Evolutionary conservation across 352 stramenopile species (phyloP), one percentile per base, ranked within the genome.

Genomic region (Thraustotheca clavata): DNA sequence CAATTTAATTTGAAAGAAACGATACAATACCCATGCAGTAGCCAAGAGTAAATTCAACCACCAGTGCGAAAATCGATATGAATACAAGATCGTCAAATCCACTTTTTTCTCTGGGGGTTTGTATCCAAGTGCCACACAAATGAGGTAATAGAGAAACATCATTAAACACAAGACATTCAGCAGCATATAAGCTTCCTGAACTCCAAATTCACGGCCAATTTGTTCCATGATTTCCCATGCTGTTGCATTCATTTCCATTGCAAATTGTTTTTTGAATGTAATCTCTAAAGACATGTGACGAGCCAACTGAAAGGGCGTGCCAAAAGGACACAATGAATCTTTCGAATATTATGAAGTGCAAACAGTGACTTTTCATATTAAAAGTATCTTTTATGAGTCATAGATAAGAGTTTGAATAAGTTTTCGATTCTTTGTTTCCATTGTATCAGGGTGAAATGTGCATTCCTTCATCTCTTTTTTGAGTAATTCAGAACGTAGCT

Each of bases 361-460:
- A n/a, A n/a, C n/a, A n/a, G n/a, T n/a, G n/a, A n/a, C n/a, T n/a
- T n/a, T n/a, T n/a, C n/a, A n/a, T n/a, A n/a, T n/a, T n/a, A n/a
- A n/a, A n/a, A n/a, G n/a, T n/a, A n/a, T n/a, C n/a, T n/a, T n/a
- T n/a, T n/a, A n/a, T n/a, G n/a, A n/a, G n/a, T 52, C 43, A 31
- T 18, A 18, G 7, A 52, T 24, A 14, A 86, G 69, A 36, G 75
- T 83, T 24, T 77, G 39, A 24, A 91, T 46, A 18, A 82, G 70
- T 36, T 83, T 69, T 4, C 77, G 77, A 34, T 73, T 79, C 48
- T 76, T 70, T 2, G 72, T 75, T 68, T 85, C 83, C 5, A 89
- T 70, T 2, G 80, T 89, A 4, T 71, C 47, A 0, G 82, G 80
- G 22, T 81, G 74, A 33, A 96, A 96, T 4, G 87, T 94, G 46